Percentiles rank a stretch among this genome's conserved stretches.
phyloP scores from a whole-genome alignment of 768 basidiomycete genomes.

The Scleroderma bovista region DNA sequence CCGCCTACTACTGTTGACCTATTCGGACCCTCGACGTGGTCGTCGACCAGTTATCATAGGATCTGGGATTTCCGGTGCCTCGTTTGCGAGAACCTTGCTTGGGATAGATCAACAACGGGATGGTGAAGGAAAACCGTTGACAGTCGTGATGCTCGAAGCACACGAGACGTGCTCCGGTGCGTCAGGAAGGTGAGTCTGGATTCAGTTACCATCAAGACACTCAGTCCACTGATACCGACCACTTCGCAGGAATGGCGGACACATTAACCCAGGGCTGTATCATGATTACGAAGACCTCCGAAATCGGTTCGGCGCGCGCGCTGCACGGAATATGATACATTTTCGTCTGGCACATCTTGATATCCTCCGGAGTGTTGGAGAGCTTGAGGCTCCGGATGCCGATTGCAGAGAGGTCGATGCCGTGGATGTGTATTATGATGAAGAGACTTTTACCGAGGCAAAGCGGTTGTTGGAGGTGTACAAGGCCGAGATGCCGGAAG shows the following conservation, averaged over 20 bases:
- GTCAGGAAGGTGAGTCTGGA: constrained; percentile 38
- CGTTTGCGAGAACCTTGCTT: constrained; percentile 37
- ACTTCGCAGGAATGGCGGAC: constrained; percentile 41
- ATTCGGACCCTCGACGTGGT: too few relatives aligned
- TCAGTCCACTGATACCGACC: background rate
- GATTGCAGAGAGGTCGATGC: constrained; percentile 29
- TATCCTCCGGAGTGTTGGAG: constrained; percentile 26
- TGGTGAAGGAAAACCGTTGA: constrained; percentile 14
- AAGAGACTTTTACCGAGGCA: constrained; percentile 30
- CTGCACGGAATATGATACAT: constrained; percentile 35
- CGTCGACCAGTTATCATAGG: constrained; percentile 41
- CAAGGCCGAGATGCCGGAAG: constrained; percentile 45
- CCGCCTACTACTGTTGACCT: too few relatives aligned
- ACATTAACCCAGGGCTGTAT: constrained; percentile 44
- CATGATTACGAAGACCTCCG: constrained; percentile 40
- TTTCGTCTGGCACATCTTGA: constrained; percentile 37
- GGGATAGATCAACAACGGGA: constrained; percentile 18
- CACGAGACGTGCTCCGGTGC: constrained; percentile 52
- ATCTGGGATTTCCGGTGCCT: constrained; percentile 46
- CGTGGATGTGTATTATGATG: constrained; percentile 32
- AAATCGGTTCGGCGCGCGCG: constrained; percentile 29
- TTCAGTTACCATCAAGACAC: too few relatives aligned
- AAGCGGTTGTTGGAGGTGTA: constrained; percentile 42
- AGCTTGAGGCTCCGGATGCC: constrained; percentile 22
- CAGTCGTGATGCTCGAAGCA: constrained; percentile 57